These are phyloP conservation scores for Trichocladium antarcticum DNA, from an alignment of 495 filamentous ascomycete species.

Conservation along the genomic window DNA sequence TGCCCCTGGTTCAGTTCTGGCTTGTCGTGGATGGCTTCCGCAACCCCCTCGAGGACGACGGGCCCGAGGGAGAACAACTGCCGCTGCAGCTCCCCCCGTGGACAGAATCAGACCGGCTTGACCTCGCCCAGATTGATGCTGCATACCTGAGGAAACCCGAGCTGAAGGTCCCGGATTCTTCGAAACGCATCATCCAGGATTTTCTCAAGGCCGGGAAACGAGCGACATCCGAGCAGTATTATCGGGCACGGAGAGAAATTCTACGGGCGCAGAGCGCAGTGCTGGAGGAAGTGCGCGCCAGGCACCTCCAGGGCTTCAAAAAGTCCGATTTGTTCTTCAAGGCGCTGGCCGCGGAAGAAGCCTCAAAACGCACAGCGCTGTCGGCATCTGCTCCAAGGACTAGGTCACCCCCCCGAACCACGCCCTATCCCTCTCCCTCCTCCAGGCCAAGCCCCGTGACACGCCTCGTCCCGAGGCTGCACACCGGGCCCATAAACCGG, in stretches of 20 bases:
- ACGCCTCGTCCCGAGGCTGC: slow-evolving; percentile 30
- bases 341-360: slow-evolving; percentile 81
- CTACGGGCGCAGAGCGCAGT: slow-evolving; percentile 71
- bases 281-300: slow-evolving; percentile 68
- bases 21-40: slow-evolving; percentile 94
- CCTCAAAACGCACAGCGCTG: slow-evolving; percentile 36
- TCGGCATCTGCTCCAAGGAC: slow-evolving; percentile 19
- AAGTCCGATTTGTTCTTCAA: slow-evolving; percentile 92
- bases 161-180: slow-evolving; percentile 59
- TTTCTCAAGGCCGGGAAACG: slow-evolving; percentile 68
- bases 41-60: slow-evolving; percentile 89
- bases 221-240: slow-evolving; percentile 72
- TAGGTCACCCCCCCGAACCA: slow-evolving; percentile 19
- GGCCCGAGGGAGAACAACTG: slow-evolving; percentile 52
- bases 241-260: slow-evolving; percentile 69
- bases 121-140: slow-evolving; percentile 81
- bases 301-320: slow-evolving; percentile 75
- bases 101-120: slow-evolving; percentile 74
- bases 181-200: slow-evolving; percentile 54
- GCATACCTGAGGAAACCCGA: slow-evolving; percentile 76
- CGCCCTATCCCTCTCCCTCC: slow-evolving; percentile 24
- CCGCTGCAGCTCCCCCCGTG: slow-evolving; percentile 55
- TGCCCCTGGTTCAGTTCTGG: slow-evolving; percentile 95
- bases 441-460: slow-evolving; percentile 32
- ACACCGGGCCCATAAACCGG: slow-evolving; percentile 20